Evolutionary conservation across 495 filamentous ascomycete species (phyloP), one percentile per base, ranked within the genome.

Genomic region (Trichoderma erinaceum): DNA sequence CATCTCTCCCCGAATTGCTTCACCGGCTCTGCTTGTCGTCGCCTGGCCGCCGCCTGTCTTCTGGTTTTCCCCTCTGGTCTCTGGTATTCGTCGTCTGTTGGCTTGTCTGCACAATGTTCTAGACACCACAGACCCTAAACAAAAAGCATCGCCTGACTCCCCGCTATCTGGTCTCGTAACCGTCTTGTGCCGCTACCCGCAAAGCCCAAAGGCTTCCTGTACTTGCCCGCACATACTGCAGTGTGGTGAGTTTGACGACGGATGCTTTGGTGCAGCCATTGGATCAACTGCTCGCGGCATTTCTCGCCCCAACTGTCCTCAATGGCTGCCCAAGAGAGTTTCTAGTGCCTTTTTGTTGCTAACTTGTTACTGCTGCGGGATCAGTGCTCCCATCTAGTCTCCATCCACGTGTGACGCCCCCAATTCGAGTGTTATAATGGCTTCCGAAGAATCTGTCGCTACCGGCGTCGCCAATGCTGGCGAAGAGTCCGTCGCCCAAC

Each of bases 401-500:
- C 43, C 43, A 29, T 44, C 21, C 27, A 29, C 35, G 41, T 27
- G 38, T 41, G 35, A 16, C 16, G 12, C 15, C 41, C n/a, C 35
- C 64, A 35, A 23, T 11, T 27, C 32, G 64, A 65, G 13, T 61
- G 16, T 4, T 61, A 61, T 25, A 70, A 77, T 77, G 76, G 75
- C 76, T 41, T 71, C 76, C 16, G 68, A 67, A 56, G 25, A 25
- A 8, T 10, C 65, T 46, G 41, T 61, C 16, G 58, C 65, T 8
- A 35, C 66, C 71, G 70, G 69, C 67, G 76, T 80, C 66, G 72
- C 75, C 71, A 76, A 72, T 64, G 67, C 70, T 67, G 74, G 68
- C 46, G 73, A 78, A 71, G 75, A 78, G 58, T 85, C 87, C 64
- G 81, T 90, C 43, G 93, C 93, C 27, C 88, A 91, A 72, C 85